Base-by-base conservation (phyloP, 1,284 basidiomycete species). In the Cystobasidium sp. region DNA sequence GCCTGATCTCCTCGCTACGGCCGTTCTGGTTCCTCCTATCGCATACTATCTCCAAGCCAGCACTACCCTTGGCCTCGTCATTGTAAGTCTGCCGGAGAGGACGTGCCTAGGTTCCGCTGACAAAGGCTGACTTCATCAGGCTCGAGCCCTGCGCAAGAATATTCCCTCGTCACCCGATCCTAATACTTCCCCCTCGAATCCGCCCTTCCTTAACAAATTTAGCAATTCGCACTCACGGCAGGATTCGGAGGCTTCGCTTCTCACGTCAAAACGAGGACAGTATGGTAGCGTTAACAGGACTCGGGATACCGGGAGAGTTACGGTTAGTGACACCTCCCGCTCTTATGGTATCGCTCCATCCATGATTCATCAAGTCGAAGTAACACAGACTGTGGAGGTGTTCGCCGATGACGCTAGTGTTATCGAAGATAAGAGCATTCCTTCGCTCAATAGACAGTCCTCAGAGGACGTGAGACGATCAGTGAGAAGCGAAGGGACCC, bases 291-390 rank as follows among this genome's bases (percentile, higher is more conserved):
- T 20, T 7, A 52, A 49, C 20, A 8, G 64, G 22, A 52, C 49
- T 18, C 47, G 47, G 22, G 64, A 20, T 18, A 39, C 64, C 8
- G 64, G 52, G 22, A 16, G 49, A 16, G 16, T 67, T 10, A 9
- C 31, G 14, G 61, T 63, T 24, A 63, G 22, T 22, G 43, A 47
- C 16, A n/a, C 31, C 37, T 44, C 43, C 16, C 20, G 43, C 6
- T 47, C 61, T 6, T 49, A 63, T 24, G 61, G 61, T n/a, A 31
- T 71, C 20, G 58, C 59, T 59, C 69, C 69, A n/a, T 71, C 69
- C 8, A 31, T 71, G 18, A 61, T 64, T 20, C 69, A 71, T 56
- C 69, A 71, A 37, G 59, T 71, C 18, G 49, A 63, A 16, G 59
- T 71, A 31, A 46, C 31, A 9, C 69, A 71, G 20, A 53, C 51